A percentile compares a stretch with the other conserved stretches of the same genome.
Conservation (phyloP, 331 rosid genomes). For the Quercus lobata region DNA sequence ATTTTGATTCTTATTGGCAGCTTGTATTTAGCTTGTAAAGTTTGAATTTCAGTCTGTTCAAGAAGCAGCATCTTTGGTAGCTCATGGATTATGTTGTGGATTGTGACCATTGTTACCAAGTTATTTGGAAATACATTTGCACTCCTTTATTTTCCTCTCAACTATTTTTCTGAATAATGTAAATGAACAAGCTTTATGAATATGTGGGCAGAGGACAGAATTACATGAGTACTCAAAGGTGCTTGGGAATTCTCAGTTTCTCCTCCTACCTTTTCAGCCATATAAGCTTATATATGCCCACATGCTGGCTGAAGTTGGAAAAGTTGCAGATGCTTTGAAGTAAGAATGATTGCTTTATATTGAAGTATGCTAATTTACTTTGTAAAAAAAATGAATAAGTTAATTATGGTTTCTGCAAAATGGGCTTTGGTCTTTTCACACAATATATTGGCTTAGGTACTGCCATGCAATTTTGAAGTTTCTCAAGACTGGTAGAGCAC, state of each 20-base stretch:
- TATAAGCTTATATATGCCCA: constrained; percentile 37
- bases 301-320: constrained; percentile 38
- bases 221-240: constrained; percentile 26
- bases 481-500: constrained; percentile 25
- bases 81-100: neutral
- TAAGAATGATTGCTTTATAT: constrained; percentile 2
- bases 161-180: neutral
- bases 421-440: neutral
- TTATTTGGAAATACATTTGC: neutral
- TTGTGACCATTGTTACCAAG: neutral
- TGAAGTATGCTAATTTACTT: neutral
- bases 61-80: neutral
- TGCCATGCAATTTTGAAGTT: constrained; percentile 28
- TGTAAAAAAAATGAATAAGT: neutral
- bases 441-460: constrained; percentile 25
- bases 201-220: constrained; percentile 29
- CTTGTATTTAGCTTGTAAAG: neutral
- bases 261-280: constrained; percentile 31
- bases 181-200: neutral
- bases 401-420: neutral
- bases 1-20: neutral
- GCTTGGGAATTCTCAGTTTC: constrained; percentile 31
- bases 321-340: constrained; percentile 31
- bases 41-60: neutral
- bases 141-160: neutral